Conservation (phyloP, 306 rosid genomes). For the Lathyrus tuberosus region DNA sequence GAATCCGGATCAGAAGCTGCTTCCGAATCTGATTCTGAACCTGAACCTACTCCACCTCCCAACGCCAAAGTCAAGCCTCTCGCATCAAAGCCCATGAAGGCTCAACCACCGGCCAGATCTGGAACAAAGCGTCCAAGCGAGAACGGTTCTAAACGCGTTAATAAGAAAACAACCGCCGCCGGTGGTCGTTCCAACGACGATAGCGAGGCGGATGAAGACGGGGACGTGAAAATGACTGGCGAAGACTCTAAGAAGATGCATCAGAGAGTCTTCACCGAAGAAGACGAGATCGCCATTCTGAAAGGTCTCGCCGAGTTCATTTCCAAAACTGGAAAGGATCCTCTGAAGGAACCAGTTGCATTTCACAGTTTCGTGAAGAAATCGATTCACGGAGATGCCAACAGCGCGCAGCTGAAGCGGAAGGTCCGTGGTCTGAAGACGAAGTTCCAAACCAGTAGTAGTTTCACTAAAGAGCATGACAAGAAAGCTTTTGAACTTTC, state of each 20-base stretch:
- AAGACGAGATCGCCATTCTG: constrained; percentile 54
- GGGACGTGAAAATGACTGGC: constrained; percentile 42
- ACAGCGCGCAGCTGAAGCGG: constrained; percentile 45
- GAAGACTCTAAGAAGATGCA: constrained; percentile 49
- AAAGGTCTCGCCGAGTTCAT: constrained; percentile 51
- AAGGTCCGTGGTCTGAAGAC: constrained; percentile 65
- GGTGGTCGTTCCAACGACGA: not conserved
- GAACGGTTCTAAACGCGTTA: constrained; percentile 39
- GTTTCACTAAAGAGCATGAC: constrained; percentile 48
- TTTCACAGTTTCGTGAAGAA: constrained; percentile 58
- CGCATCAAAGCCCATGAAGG: constrained; percentile 57
- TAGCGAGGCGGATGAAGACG: constrained; percentile 41
- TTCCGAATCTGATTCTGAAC: not conserved
- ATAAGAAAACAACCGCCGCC: constrained; percentile 45
- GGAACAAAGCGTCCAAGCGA: constrained; percentile 43
- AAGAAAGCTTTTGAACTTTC: constrained; percentile 50
- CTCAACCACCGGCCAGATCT: constrained; percentile 42
- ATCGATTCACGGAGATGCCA: constrained; percentile 47
- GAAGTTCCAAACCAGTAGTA: constrained; percentile 44
- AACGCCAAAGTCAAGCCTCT: constrained; percentile 46
- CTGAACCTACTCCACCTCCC: not conserved
- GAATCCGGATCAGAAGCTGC: not conserved
- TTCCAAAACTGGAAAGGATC: constrained; percentile 43
- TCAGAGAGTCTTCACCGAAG: constrained; percentile 67
- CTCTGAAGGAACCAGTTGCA: constrained; percentile 31